Evolutionary conservation across 2,329 filamentous ascomycete species (phyloP).

Genomic region (Karstenula rhodostoma): DNA sequence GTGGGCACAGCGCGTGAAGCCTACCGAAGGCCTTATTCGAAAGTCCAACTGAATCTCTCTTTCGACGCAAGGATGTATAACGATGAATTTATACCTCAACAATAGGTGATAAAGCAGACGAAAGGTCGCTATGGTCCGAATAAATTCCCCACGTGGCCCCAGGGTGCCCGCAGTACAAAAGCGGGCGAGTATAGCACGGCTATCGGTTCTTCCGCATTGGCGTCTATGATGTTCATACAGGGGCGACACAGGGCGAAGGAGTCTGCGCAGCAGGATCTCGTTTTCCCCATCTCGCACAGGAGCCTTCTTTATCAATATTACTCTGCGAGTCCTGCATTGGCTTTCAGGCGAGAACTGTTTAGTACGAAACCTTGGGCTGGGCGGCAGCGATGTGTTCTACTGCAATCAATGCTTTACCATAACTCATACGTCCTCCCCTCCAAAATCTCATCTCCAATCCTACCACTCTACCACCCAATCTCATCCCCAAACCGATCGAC

Average conservation of each 20-base stretch:
- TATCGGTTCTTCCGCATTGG: background rate
- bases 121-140: too few relatives aligned
- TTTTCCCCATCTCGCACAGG: background rate
- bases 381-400: background rate
- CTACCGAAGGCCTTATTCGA: slow-evolving; percentile 68
- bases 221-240: background rate
- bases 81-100: slow-evolving; percentile 2
- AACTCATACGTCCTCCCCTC: too few relatives aligned
- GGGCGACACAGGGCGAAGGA: background rate
- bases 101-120: background rate
- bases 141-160: too few relatives aligned
- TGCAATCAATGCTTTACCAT: background rate
- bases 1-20: slow-evolving; percentile 73
- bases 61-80: background rate
- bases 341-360: background rate
- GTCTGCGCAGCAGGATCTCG: background rate
- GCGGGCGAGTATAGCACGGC: background rate
- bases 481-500: slow-evolving; percentile 54
- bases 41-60: slow-evolving; percentile 50
- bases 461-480: slow-evolving; percentile 56
- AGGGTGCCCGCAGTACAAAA: background rate
- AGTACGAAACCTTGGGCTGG: background rate
- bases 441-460: too few relatives aligned
- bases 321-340: too few relatives aligned
- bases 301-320: slow-evolving; percentile 5